Evolutionary conservation across 2,329 filamentous ascomycete species (phyloP).

Genomic region (Pseudogymnoascus sp.): DNA sequence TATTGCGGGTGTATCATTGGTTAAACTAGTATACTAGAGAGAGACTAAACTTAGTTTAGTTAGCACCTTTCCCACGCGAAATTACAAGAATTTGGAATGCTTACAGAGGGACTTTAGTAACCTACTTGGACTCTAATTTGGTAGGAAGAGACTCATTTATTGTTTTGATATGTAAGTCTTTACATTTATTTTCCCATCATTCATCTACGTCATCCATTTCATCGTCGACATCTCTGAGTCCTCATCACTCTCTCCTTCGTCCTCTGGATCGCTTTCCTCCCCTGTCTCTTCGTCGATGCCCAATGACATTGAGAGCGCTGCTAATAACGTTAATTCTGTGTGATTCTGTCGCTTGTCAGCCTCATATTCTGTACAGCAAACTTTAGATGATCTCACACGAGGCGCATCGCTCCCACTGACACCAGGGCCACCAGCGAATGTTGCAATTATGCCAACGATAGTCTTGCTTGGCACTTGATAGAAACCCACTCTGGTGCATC

Average conservation of each 20-base stretch:
- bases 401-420: background rate
- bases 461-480: background rate
- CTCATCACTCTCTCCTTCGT: background rate
- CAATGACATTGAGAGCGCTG: conserved; percentile 3
- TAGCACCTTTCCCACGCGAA: background rate
- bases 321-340: background rate
- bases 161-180: background rate
- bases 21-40: background rate
- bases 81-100: background rate
- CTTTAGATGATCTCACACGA: background rate
- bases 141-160: background rate
- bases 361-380: background rate
- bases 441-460: conserved; percentile 9
- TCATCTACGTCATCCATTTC: background rate
- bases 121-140: background rate
- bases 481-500: background rate
- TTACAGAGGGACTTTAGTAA: background rate
- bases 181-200: background rate
- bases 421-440: background rate
- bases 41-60: background rate
- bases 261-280: background rate
- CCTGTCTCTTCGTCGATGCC: background rate
- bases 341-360: background rate
- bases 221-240: background rate
- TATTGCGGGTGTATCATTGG: background rate